Base-by-base conservation (phyloP, 805 yeast genomes). In the Komagataella mondaviorum region DNA sequence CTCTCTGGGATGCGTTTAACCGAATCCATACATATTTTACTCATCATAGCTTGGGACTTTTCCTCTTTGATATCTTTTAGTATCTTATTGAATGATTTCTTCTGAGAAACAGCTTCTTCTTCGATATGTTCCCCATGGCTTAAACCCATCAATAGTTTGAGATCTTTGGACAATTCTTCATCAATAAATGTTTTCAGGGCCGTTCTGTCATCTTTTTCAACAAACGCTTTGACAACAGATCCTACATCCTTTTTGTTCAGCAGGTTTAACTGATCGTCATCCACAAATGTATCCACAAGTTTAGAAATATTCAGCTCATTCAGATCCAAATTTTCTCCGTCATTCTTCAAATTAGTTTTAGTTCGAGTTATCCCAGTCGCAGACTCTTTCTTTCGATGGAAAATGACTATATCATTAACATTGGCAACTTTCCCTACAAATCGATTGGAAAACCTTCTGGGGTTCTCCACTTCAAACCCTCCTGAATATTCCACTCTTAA, bases 361-460 rank as follows among this genome's bases (percentile, higher is more conserved):
- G 30, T 10, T 44, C 53, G 50, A 23, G 52, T 23, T 17, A 47
- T n/a, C 2, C n/a, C 16, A n/a, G 48, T 49, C 45, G 49, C 51
- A 43, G 56, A 52, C 48, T 71, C 63, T 60, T 71, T 71, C 56
- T 74, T 78, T 60, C 78, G 76, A 60, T 78, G 78, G 62, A 85
- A 85, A 48, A 80, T 81, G 2, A 91, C 77, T 6, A 90, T 87
- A 59, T 89, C 95, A 59, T 87, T 83, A n/a, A 83, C 80, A 63
- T 93, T 93, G 3, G 98, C 99, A 1, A 91, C 93, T 55, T 73
- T 73, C 0, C 96, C 96, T 5, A 86, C 95, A 71, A 91, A 93
- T 59, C 88, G 71, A 60, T 90, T 88, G 14, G 96, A 88, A 55
- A 93, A 88, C 55, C 96, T 69, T 50, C 95, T 72, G 0, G 96